Base-by-base conservation (phyloP, 345 rosid genomes). In the Salix viminalis region DNA sequence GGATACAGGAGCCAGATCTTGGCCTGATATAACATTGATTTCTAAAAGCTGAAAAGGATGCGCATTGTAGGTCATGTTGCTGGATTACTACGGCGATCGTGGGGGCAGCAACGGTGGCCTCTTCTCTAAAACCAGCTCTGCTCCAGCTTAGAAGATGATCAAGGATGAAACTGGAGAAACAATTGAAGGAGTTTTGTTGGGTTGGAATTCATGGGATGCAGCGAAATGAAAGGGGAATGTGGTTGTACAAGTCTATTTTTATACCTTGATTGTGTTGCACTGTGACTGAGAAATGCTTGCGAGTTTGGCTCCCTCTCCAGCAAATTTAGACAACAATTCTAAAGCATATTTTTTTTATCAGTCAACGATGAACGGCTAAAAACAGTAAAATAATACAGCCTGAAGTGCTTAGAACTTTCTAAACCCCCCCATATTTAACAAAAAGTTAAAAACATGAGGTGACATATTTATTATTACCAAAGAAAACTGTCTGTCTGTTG, bases 1-100 rank as follows among this genome's bases (percentile, higher is more conserved):
- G 7, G 95, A 90, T 7, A 94, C 85, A 0, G 90, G 79, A 15
- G 90, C 90, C 6, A 96, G 83, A 75, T 92, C 98, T 73, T 91
- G 97, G 19, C 94, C 98, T 0, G 98, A 94, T 30, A 90, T 84
- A 58, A 96, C 72, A 28, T 79, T 92, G 30, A 96, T 87, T 54
- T 94, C 99, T 4, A 96, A 83, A 21, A 94, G 86, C 74, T 89
- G 91, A 66, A 89, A 88, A 24, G 79, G 81, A 13, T 81, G 79
- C 2, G 74, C 14, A 18, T 79, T 76, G 18, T 32, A 72, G 28
- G 76, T 48, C 82, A 79, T 81, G 44, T 15, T 76, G 32, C 23
- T 24, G 26, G 41, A 46, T 68, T 68, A 14, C 26, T 41, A 58
- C 10, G 14, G 28, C 13, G 14, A 1, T 58, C 28, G 62, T 58